phyloP scores from a whole-genome alignment of 1,139 yeast species.

The Meyerozyma guilliermondii region DNA sequence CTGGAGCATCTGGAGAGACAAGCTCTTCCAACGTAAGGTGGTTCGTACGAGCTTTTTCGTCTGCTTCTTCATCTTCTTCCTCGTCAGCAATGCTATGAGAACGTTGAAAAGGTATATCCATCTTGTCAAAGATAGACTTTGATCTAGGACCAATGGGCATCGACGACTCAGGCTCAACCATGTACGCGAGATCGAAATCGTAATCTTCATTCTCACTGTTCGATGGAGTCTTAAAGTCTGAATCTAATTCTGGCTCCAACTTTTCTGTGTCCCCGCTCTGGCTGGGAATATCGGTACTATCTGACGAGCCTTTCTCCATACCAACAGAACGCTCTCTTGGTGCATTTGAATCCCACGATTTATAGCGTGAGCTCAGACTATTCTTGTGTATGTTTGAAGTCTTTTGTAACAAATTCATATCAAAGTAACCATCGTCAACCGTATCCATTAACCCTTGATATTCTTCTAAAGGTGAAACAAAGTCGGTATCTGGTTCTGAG shows the following conservation, averaged over 20 bases:
- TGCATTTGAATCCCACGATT: not conserved
- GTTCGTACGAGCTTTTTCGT: conserved; percentile 12
- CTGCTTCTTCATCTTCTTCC: conserved; percentile 7
- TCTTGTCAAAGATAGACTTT: conserved; percentile 33
- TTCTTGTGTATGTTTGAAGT: conserved; percentile 23
- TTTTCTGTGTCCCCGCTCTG: not conserved
- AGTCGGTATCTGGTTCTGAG: conserved; percentile 18
- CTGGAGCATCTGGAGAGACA: conserved; percentile 46
- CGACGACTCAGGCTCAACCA: conserved; percentile 20
- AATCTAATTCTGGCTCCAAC: not conserved
- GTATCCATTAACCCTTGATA: conserved; percentile 43
- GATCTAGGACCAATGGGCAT: conserved; percentile 27
- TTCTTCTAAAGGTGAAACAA: conserved; percentile 39
- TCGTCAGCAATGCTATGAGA: conserved; percentile 4
- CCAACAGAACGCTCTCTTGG: not conserved
- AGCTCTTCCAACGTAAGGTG: conserved; percentile 44
- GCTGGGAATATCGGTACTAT: not conserved
- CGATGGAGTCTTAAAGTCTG: conserved; percentile 14
- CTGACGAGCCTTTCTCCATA: too few relatives aligned
- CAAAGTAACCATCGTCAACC: conserved; percentile 61
- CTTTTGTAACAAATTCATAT: conserved; percentile 48
- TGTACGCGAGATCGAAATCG: conserved; percentile 24
- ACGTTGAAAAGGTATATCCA: conserved; percentile 5
- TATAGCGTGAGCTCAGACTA: not conserved
- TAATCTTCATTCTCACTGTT: conserved; percentile 21